Evolutionary conservation across 2,329 filamentous ascomycete genomes (phyloP).

Genomic region (Paraphoma chrysanthemicola): DNA sequence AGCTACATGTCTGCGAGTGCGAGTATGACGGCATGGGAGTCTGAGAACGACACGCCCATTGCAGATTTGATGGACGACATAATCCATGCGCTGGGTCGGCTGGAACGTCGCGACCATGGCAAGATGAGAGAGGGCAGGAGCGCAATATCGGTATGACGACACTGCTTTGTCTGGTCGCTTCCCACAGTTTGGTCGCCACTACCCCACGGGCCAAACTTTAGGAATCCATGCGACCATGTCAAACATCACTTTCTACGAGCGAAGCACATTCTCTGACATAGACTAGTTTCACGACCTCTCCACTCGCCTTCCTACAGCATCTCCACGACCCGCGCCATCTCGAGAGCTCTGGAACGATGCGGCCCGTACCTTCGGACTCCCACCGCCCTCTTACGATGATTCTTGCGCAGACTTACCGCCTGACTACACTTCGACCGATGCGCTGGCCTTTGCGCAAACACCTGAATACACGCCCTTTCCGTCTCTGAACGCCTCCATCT

Average conservation of each 20-base stretch:
- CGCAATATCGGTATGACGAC: constrained; percentile 44
- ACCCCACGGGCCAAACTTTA: constrained; percentile 12
- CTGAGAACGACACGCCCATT: constrained; percentile 31
- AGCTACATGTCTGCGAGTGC: constrained; percentile 20
- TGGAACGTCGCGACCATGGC: constrained; percentile 33
- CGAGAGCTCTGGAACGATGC: constrained; percentile 34
- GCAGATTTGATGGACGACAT: constrained; percentile 33
- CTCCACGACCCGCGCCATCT: constrained; percentile 23
- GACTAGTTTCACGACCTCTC: constrained; percentile 32
- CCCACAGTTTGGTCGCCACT: constrained; percentile 23
- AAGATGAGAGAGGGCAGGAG: constrained; percentile 21
- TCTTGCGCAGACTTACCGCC: constrained; percentile 52
- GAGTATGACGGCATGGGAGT: constrained; percentile 26
- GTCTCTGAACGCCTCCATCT: constrained; percentile 40
- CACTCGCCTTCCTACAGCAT: constrained; percentile 23
- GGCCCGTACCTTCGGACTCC: constrained; percentile 21
- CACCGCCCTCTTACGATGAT: constrained; percentile 55
- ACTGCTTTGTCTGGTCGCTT: constrained; percentile 30
- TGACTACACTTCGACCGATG: constrained; percentile 53
- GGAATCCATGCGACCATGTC: constrained; percentile 4
- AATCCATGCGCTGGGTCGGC: constrained; percentile 35
- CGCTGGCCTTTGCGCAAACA: constrained; percentile 47
- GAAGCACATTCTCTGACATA: constrained; percentile 26
- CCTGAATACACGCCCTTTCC: constrained; percentile 40
- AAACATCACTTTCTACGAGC: constrained; percentile 6